Percentiles rank a stretch among this genome's conserved stretches.
Conservation (phyloP, 78 protist species). For the Anaeramoeba flamelloides region DNA sequence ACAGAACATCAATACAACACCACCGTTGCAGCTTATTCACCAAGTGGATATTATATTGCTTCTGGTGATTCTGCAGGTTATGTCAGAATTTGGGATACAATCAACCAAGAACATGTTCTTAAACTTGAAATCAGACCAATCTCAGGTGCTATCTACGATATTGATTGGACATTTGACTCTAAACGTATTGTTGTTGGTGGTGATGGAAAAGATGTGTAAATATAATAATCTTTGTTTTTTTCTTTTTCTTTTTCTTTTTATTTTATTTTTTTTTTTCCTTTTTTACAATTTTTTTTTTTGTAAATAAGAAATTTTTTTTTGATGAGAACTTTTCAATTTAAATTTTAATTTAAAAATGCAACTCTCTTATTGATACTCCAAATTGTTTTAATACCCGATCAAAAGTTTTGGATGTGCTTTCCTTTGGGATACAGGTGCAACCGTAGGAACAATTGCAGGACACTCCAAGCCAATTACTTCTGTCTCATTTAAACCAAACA, state of each 20-base stretch:
- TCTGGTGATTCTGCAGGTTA: constrained; percentile 63
- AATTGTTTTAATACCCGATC: neutral
- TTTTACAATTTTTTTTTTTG: too few species aligned
- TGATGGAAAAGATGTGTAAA: constrained; percentile 60
- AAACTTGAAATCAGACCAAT: constrained; percentile 47
- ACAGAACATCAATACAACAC: constrained; percentile 51
- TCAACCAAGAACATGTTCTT: constrained; percentile 45
- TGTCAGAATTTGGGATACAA: constrained; percentile 70
- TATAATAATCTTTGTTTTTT: constrained; percentile 9
- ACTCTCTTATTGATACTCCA: too few species aligned
- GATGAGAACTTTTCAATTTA: too few species aligned
- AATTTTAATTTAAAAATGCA: too few species aligned
- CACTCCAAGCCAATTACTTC: constrained; percentile 53
- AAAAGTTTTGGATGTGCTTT: constrained; percentile 28
- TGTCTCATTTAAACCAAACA: constrained; percentile 40
- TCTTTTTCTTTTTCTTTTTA: neutral
- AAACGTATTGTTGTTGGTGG: constrained; percentile 76
- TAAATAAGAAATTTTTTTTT: too few species aligned
- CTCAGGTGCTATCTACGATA: constrained; percentile 53
- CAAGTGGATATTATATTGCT: constrained; percentile 66
- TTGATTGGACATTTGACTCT: constrained; percentile 72
- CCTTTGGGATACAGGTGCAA: constrained; percentile 58
- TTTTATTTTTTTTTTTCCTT: neutral
- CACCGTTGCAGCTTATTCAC: constrained; percentile 65
- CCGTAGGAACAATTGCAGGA: constrained; percentile 68